Percentiles rank a stretch among this genome's conserved stretches.
Conservation (phyloP, 805 yeast genomes). For the Candida ulmi region DNA sequence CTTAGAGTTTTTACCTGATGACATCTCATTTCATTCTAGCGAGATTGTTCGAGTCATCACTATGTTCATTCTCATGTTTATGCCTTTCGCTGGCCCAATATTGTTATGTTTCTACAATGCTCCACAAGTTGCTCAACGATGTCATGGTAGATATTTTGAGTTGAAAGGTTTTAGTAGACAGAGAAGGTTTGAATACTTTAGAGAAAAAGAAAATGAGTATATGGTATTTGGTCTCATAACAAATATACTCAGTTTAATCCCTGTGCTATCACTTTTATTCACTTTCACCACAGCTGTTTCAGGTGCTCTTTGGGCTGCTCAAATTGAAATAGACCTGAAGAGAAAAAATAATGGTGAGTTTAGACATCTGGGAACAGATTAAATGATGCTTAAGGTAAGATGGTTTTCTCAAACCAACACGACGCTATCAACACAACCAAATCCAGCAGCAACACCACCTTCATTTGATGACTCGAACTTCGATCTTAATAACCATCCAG, state of each 20-base stretch:
- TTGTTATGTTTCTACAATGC: conserved; percentile 45
- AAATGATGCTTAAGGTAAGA: neutral
- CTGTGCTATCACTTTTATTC: conserved; percentile 47
- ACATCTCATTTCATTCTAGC: conserved; percentile 31
- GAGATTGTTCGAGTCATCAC: conserved; percentile 31
- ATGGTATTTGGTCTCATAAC: conserved; percentile 48
- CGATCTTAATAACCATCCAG: conserved; percentile 86
- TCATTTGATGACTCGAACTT: conserved; percentile 85
- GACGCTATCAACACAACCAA: conserved; percentile 91
- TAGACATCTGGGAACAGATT: neutral
- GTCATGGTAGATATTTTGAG: conserved; percentile 52
- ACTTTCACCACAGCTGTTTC: conserved; percentile 55
- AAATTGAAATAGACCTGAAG: conserved; percentile 23
- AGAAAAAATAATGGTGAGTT: neutral
- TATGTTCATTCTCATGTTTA: conserved; percentile 36
- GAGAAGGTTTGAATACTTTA: conserved; percentile 35
- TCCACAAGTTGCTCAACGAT: conserved; percentile 45
- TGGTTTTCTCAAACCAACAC: conserved; percentile 32
- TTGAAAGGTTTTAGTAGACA: conserved; percentile 44
- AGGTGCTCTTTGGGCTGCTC: conserved; percentile 60
- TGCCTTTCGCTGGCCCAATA: conserved; percentile 60
- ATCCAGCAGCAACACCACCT: conserved; percentile 99
- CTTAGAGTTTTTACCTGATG: conserved; percentile 26
- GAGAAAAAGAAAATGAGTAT: conserved; percentile 33
- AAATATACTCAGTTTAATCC: conserved; percentile 46